Evolutionary conservation across 2,329 filamentous ascomycete genomes (phyloP).

Genomic region (Colletotrichum sidae): DNA sequence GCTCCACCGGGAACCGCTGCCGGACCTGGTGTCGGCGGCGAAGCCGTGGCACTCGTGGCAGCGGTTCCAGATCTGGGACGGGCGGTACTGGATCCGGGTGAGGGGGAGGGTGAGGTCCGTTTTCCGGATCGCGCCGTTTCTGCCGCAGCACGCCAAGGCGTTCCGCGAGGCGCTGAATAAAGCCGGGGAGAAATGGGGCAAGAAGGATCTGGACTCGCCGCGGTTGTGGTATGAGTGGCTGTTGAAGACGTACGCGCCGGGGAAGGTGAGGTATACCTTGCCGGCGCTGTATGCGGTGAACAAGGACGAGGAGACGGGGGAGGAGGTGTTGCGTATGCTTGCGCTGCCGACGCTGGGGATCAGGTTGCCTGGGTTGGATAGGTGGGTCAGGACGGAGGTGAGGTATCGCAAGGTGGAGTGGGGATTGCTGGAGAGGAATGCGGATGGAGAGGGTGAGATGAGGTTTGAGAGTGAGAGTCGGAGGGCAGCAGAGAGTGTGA

Average conservation of each 20-base stretch:
- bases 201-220: slow-evolving; percentile 31
- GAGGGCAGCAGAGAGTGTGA: not conserved
- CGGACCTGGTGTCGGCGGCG: not conserved
- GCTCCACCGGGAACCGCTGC: slow-evolving; percentile 15
- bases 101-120: slow-evolving; percentile 54
- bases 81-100: slow-evolving; percentile 71
- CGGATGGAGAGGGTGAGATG: slow-evolving; percentile 53
- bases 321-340: slow-evolving; percentile 54
- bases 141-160: slow-evolving; percentile 54
- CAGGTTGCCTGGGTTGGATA: slow-evolving; percentile 56
- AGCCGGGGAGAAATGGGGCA: not conserved
- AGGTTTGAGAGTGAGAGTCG: slow-evolving; percentile 46
- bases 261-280: slow-evolving; percentile 66
- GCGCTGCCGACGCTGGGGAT: slow-evolving; percentile 66
- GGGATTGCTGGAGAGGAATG: slow-evolving; percentile 45
- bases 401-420: slow-evolving; percentile 63
- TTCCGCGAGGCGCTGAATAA: slow-evolving; percentile 58
- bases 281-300: slow-evolving; percentile 65
- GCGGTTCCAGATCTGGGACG: slow-evolving; percentile 63
- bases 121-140: slow-evolving; percentile 60
- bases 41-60: slow-evolving; percentile 46
- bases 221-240: not conserved
- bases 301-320: slow-evolving; percentile 20
- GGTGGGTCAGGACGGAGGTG: slow-evolving; percentile 62
- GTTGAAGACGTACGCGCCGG: slow-evolving; percentile 52